phyloP scores from a whole-genome alignment of 768 basidiomycete species.

The Megacollybia marginata region DNA sequence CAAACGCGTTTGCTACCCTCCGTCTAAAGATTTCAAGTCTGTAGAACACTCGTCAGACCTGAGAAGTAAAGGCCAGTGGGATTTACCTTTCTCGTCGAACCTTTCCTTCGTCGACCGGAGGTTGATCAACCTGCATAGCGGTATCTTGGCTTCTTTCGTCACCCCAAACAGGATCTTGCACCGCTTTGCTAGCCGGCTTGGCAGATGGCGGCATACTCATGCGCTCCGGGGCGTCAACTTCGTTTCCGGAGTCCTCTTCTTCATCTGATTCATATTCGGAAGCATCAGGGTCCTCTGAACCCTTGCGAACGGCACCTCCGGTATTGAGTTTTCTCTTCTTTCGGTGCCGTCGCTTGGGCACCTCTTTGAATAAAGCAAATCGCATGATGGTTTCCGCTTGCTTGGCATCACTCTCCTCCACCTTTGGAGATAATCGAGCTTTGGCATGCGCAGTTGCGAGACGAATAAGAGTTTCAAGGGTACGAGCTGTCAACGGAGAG shows the following conservation, averaged over 20 bases:
- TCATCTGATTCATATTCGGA: constrained; percentile 17
- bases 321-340: constrained; percentile 86
- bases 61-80: constrained; percentile 1
- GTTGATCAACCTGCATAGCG: constrained; percentile 47
- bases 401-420: constrained; percentile 78
- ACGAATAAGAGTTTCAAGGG: constrained; percentile 97
- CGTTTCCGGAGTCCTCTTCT: constrained; percentile 44
- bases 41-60: neutral
- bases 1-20: constrained; percentile 66
- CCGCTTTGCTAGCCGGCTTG: constrained; percentile 20
- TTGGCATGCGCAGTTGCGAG: constrained; percentile 98
- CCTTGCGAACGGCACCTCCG: constrained; percentile 47
- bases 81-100: constrained; percentile 55
- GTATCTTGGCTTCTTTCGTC: constrained; percentile 62
- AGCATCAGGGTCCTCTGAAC: constrained; percentile 41
- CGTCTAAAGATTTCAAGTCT: constrained; percentile 54
- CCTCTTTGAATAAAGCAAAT: constrained; percentile 97
- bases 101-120: constrained; percentile 31
- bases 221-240: constrained; percentile 38
- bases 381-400: constrained; percentile 94
- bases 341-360: constrained; percentile 69
- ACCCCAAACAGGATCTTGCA: constrained; percentile 57
- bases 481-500: constrained; percentile 94
- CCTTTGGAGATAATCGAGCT: constrained; percentile 78
- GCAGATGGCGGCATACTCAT: constrained; percentile 41